Evolutionary conservation across 768 basidiomycete species (phyloP).

Genomic region (Royoungia palumana): DNA sequence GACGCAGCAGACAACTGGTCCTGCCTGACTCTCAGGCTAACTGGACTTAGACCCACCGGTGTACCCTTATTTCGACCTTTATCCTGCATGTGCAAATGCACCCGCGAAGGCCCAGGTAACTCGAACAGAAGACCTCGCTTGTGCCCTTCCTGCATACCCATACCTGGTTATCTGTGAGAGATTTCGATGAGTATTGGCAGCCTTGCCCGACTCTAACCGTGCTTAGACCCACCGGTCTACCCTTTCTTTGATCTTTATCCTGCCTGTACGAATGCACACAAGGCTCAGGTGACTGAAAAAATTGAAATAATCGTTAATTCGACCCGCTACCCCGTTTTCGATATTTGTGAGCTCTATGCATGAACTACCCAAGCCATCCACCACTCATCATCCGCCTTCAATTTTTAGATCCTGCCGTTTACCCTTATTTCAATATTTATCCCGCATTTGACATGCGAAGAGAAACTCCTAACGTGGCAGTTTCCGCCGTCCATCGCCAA

Average conservation of each 20-base stretch:
- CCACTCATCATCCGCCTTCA: constrained; percentile 22
- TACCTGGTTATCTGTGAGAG: constrained; percentile 29
- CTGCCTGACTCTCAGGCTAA: constrained; percentile 6
- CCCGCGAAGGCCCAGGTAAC: background rate
- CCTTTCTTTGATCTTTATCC: constrained; percentile 36
- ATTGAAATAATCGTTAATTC: background rate
- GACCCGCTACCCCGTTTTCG: constrained; percentile 23
- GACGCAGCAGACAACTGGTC: too few species aligned
- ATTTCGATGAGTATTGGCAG: too few species aligned
- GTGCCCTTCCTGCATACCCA: constrained; percentile 17
- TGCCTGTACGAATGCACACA: background rate
- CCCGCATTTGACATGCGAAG: constrained; percentile 18
- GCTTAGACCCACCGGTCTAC: constrained; percentile 23
- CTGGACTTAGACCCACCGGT: constrained; percentile 13
- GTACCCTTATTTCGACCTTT: constrained; percentile 35
- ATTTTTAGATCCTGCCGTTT: constrained; percentile 38
- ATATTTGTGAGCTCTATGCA: constrained; percentile 16
- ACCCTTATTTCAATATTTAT: constrained; percentile 44
- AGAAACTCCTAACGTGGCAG: background rate
- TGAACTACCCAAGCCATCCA: background rate
- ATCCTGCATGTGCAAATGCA: constrained; percentile 21
- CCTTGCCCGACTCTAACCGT: background rate
- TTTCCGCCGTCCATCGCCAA: background rate
- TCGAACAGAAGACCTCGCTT: background rate
- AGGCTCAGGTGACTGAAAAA: background rate